Percentiles rank a stretch among this genome's conserved stretches.
Evolutionary conservation across 148 eudicot species (phyloP).

Genomic region (Linanthus parryae): DNA sequence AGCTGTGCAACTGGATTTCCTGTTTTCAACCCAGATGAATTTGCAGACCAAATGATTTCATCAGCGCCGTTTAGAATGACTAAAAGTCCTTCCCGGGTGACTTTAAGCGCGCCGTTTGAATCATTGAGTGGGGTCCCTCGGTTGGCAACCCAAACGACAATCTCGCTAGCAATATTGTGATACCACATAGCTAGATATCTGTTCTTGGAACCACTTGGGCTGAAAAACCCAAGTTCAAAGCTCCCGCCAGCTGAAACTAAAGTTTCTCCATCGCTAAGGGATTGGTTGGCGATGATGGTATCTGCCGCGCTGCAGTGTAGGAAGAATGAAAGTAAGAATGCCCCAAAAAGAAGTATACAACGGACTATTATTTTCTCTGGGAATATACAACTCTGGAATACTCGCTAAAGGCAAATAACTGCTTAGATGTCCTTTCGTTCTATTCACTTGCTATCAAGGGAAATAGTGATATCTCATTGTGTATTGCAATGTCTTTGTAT

Average conservation of each 20-base stretch:
- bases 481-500: too few relatives aligned
- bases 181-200: conserved; percentile 6
- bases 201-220: conserved; percentile 6
- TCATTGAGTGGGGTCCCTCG: conserved; percentile 8
- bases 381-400: too few relatives aligned
- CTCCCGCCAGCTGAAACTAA: conserved; percentile 3
- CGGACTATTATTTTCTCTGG: too few relatives aligned
- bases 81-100: background rate
- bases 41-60: conserved; percentile 9
- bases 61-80: conserved; percentile 1
- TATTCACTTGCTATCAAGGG: too few relatives aligned
- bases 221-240: conserved; percentile 10
- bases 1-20: conserved; percentile 22
- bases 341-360: too few relatives aligned
- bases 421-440: too few relatives aligned
- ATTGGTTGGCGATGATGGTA: conserved; percentile 5
- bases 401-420: too few relatives aligned
- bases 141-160: conserved; percentile 13
- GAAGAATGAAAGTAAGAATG: background rate
- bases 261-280: conserved; percentile 3
- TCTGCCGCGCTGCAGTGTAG: conserved; percentile 1
- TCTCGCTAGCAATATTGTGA: background rate
- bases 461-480: too few relatives aligned
- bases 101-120: background rate
- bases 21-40: background rate